A percentile compares a stretch with the other conserved stretches of the same genome.
These are phyloP conservation scores for Letharia lupina DNA, from an alignment of 495 filamentous ascomycete genomes.

Conservation along the genomic window DNA sequence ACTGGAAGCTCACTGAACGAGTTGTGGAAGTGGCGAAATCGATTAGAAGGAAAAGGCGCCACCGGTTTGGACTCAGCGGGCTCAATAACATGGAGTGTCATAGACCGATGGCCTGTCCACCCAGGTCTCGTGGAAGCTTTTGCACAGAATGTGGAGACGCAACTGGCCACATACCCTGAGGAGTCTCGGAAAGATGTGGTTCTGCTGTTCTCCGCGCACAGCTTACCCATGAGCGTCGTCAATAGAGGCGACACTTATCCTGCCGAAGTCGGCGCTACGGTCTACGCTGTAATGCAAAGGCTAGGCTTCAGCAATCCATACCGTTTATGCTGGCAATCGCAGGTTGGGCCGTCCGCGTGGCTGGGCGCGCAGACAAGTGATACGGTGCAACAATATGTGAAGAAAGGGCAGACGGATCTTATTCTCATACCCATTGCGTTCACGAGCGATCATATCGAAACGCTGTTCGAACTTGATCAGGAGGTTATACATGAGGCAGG, in stretches of 20 bases:
- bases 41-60: slow-evolving; percentile 68
- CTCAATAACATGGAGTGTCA: slow-evolving; percentile 89
- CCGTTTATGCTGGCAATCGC: slow-evolving; percentile 94
- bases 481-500: slow-evolving; percentile 91
- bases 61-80: slow-evolving; percentile 48
- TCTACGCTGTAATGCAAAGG: slow-evolving; percentile 89
- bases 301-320: slow-evolving; percentile 82
- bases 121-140: slow-evolving; percentile 84
- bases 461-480: slow-evolving; percentile 86
- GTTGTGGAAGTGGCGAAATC: slow-evolving; percentile 89
- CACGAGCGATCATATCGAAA: slow-evolving; percentile 98
- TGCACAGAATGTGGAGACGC: slow-evolving; percentile 78
- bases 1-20: slow-evolving; percentile 96
- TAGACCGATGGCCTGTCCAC: slow-evolving; percentile 94
- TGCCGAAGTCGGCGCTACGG: slow-evolving; percentile 93
- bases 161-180: slow-evolving; percentile 71
- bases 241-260: slow-evolving; percentile 95
- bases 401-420: slow-evolving; percentile 83
- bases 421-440: slow-evolving; percentile 95
- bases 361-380: slow-evolving; percentile 86
- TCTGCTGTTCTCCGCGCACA: slow-evolving; percentile 89
- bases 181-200: slow-evolving; percentile 72
- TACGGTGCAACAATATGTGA: slow-evolving; percentile 81
- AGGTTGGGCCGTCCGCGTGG: slow-evolving; percentile 94
- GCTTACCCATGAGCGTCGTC: slow-evolving; percentile 92